Conservation (phyloP, 192 early-diverging fungal species). For the Backusella circina region DNA sequence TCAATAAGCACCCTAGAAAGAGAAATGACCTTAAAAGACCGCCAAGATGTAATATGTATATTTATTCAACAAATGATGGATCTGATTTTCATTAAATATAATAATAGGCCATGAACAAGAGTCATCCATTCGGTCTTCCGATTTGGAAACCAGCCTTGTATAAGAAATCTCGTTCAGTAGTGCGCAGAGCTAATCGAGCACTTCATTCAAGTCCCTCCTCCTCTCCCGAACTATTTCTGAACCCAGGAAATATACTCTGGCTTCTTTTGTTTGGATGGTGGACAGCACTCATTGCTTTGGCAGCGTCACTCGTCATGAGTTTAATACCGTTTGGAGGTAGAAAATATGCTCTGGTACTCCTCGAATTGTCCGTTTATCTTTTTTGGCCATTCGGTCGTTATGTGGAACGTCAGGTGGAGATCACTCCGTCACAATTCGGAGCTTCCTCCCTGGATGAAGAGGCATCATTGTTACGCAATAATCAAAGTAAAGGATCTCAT, state of each 20-base stretch:
- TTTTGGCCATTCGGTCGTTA: conserved; percentile 97
- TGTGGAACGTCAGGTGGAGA: conserved; percentile 62
- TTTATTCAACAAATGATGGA: neutral
- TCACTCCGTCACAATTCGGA: conserved; percentile 13
- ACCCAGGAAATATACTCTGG: conserved; percentile 87
- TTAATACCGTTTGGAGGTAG: conserved; percentile 42
- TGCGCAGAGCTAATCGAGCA: conserved; percentile 73
- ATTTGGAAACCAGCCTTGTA: conserved; percentile 98
- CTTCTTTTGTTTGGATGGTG: conserved; percentile 87
- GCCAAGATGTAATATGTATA: neutral
- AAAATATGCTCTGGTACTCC: conserved; percentile 59
- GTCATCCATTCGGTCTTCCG: conserved; percentile 90
- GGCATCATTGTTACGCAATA: neutral
- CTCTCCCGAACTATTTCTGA: conserved; percentile 60
- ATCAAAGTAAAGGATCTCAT: neutral
- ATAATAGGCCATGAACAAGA: conserved; percentile 67
- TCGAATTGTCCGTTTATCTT: conserved; percentile 80
- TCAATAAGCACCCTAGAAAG: neutral
- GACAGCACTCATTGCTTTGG: conserved; percentile 64
- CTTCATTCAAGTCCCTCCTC: conserved; percentile 72
- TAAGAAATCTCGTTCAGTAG: conserved; percentile 91
- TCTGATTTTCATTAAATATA: neutral
- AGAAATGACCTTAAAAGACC: neutral
- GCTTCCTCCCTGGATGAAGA: neutral
- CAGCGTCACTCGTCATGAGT: conserved; percentile 59